A percentile compares a stretch with the other conserved stretches of the same genome.
Evolutionary conservation across 148 eudicot genomes (phyloP).

Genomic region (Bassia scoparia): DNA sequence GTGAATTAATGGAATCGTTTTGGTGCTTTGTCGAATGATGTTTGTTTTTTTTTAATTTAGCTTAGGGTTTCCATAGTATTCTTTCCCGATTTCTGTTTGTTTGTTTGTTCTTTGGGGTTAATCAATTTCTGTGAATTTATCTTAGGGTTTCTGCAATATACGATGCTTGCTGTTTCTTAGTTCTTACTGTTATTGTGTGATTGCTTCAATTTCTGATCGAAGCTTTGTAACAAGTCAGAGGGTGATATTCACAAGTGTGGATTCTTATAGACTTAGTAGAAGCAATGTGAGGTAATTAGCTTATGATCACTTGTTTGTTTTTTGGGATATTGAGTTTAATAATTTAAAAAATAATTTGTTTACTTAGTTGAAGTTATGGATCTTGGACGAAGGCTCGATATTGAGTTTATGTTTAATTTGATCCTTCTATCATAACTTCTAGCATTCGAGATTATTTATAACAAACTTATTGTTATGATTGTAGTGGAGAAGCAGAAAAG

Average conservation of each 20-base stretch:
- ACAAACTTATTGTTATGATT: not conserved
- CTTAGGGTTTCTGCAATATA: no score
- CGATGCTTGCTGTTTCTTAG: not conserved
- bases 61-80: no score
- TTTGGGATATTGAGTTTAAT: no score
- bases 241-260: not conserved
- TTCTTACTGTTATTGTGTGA: not conserved
- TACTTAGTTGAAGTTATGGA: no score
- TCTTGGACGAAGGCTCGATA: no score
- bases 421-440: not conserved
- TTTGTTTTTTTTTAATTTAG: no score
- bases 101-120: no score
- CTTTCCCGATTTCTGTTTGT: no score
- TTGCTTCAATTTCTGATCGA: not conserved
- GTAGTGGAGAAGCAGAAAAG: conserved; percentile 87
- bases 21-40: no score
- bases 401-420: not conserved
- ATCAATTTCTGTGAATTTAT: no score
- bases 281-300: not conserved
- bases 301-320: not conserved
- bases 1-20: no score
- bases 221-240: not conserved
- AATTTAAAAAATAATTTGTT: no score
- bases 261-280: not conserved
- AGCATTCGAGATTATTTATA: not conserved